Evolutionary conservation across 2,329 filamentous ascomycete genomes (phyloP).

Genomic region (Fusarium sp.): DNA sequence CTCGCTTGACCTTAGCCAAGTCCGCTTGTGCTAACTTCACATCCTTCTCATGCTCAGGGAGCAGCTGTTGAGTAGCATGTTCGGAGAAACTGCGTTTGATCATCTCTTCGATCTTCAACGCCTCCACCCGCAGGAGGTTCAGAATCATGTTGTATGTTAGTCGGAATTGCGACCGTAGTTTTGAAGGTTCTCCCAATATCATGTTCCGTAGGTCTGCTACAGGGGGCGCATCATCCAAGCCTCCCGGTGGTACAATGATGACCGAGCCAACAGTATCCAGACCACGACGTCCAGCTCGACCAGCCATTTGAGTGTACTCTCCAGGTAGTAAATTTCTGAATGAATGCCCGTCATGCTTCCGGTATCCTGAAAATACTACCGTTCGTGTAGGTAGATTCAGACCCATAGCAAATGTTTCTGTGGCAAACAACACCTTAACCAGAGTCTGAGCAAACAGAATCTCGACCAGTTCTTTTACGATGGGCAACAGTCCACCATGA

Average conservation of each 20-base stretch:
- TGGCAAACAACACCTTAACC: slow-evolving; percentile 97
- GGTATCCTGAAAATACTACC: slow-evolving; percentile 96
- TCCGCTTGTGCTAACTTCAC: slow-evolving; percentile 93
- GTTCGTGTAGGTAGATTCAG: slow-evolving; percentile 95
- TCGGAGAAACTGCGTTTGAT: slow-evolving; percentile 99
- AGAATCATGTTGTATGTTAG: slow-evolving; percentile 99
- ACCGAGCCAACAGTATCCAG: slow-evolving; percentile 93
- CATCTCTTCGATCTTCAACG: slow-evolving; percentile 99
- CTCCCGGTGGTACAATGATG: slow-evolving; percentile 86
- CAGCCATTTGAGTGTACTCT: slow-evolving; percentile 99
- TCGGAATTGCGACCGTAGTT: slow-evolving; percentile 94
- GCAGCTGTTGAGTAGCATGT: slow-evolving; percentile 92
- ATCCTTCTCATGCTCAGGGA: slow-evolving; percentile 95
- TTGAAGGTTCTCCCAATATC: slow-evolving; percentile 96
- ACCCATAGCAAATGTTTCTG: slow-evolving; percentile 98
- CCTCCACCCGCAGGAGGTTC: slow-evolving; percentile 93
- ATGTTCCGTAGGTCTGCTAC: slow-evolving; percentile 87
- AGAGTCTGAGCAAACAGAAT: slow-evolving; percentile 95
- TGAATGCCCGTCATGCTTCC: slow-evolving; percentile 93
- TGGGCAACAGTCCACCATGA: slow-evolving; percentile 92
- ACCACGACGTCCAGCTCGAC: slow-evolving; percentile 90
- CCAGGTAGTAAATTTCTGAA: slow-evolving; percentile 93
- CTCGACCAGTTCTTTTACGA: slow-evolving; percentile 97
- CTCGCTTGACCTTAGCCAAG: slow-evolving; percentile 88
- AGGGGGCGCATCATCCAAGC: slow-evolving; percentile 87